Conservation (phyloP, 192 early-diverging fungal species). For the Fimicolochytrium jonesii region DNA sequence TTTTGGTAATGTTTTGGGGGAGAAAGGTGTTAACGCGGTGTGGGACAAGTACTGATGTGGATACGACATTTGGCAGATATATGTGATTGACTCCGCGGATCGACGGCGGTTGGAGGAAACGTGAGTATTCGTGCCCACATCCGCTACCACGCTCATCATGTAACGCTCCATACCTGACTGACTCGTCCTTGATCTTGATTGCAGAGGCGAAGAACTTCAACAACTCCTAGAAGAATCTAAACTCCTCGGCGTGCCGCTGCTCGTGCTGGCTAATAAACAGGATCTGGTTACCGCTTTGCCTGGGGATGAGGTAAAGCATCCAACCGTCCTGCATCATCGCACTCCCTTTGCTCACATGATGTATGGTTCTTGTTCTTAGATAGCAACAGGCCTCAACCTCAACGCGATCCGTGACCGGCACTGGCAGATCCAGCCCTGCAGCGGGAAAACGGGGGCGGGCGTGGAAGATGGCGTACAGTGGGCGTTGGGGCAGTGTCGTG, state of each 20-base stretch:
- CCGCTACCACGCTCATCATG: not conserved
- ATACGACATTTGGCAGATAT: constrained; percentile 55
- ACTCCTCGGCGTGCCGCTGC: constrained; percentile 82
- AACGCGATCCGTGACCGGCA: constrained; percentile 52
- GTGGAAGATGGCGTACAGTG: constrained; percentile 58
- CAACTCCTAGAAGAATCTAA: constrained; percentile 81
- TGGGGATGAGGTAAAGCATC: constrained; percentile 44
- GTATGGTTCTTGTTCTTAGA: constrained; percentile 27
- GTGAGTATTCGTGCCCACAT: constrained; percentile 22
- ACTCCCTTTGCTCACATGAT: not conserved
- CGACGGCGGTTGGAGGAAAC: constrained; percentile 74
- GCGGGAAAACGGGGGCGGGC: constrained; percentile 47
- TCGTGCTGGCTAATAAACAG: constrained; percentile 99
- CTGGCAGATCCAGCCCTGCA: constrained; percentile 62
- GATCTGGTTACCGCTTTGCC: constrained; percentile 66
- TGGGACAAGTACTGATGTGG: too few relatives aligned
- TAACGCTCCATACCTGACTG: not conserved
- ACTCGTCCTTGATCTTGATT: not conserved
- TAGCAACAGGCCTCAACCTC: constrained; percentile 51
- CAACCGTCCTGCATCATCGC: not conserved
- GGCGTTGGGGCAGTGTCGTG: constrained; percentile 48
- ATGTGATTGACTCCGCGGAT: constrained; percentile 96
- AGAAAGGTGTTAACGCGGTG: too few relatives aligned
- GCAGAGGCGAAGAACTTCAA: constrained; percentile 64
- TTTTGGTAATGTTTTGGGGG: too few relatives aligned